Conservation (phyloP, 2,329 filamentous ascomycete species). For the Aspergillus sp. region DNA sequence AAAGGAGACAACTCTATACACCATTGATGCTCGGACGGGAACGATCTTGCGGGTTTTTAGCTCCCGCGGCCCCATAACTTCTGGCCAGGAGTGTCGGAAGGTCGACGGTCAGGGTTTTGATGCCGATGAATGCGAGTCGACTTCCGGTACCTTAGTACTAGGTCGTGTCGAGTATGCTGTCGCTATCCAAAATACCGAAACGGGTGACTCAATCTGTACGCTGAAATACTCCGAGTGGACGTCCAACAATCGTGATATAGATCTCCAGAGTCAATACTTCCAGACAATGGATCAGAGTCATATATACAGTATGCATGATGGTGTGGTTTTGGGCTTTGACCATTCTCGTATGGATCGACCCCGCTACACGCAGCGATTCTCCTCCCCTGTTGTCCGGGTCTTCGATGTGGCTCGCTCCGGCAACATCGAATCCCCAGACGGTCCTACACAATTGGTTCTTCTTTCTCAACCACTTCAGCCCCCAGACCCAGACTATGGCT, state of each 20-base stretch:
- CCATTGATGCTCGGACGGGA: constrained; percentile 81
- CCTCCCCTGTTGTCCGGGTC: constrained; percentile 76
- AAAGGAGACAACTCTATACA: constrained; percentile 86
- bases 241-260: constrained; percentile 83
- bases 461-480: constrained; percentile 79
- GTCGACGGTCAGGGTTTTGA: constrained; percentile 59
- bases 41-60: constrained; percentile 80
- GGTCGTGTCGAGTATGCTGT: constrained; percentile 88
- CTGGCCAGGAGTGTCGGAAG: constrained; percentile 69
- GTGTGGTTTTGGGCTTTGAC: constrained; percentile 75
- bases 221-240: constrained; percentile 93
- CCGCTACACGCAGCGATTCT: constrained; percentile 64
- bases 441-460: constrained; percentile 66
- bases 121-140: constrained; percentile 67
- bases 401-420: constrained; percentile 80
- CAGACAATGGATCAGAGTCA: constrained; percentile 81
- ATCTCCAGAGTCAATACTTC: constrained; percentile 78
- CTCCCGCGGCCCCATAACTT: constrained; percentile 63
- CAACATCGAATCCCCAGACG: constrained; percentile 59
- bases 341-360: constrained; percentile 53
- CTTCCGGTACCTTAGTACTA: constrained; percentile 73
- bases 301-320: constrained; percentile 81
- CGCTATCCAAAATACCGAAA: constrained; percentile 70
- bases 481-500: constrained; percentile 37
- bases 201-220: constrained; percentile 74